These are phyloP conservation scores for Coccinonectria pachysandricola DNA, from an alignment of 2,329 filamentous ascomycete genomes.

Conservation along the genomic window DNA sequence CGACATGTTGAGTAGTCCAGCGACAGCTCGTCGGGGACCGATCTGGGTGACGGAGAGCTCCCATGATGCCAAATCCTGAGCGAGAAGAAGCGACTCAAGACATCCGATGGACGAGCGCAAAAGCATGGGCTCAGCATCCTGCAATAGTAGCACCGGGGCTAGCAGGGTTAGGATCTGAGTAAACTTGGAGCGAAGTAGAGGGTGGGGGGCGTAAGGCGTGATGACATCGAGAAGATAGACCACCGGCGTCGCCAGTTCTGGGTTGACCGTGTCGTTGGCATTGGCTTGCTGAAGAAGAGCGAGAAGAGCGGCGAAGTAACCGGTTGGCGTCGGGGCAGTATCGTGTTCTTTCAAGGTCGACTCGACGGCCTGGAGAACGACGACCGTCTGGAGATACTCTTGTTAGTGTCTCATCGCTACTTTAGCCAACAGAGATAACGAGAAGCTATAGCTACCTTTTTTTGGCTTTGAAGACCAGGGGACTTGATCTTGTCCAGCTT, in stretches of 20 bases:
- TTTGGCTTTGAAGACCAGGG: conserved; percentile 89
- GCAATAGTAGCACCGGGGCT: conserved; percentile 69
- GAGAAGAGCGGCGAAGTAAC: conserved; percentile 91
- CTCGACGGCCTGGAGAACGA: conserved; percentile 85
- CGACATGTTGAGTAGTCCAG: conserved; percentile 73
- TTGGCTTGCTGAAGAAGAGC: conserved; percentile 75
- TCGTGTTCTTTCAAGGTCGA: conserved; percentile 85
- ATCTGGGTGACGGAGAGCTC: conserved; percentile 73
- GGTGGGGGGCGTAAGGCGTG: conserved; percentile 71
- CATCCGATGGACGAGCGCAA: conserved; percentile 84
- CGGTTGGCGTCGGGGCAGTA: conserved; percentile 71
- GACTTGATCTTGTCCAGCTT: conserved; percentile 96
- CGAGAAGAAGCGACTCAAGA: conserved; percentile 80
- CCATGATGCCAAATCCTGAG: conserved; percentile 83
- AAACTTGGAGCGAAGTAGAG: conserved; percentile 89
- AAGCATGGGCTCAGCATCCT: conserved; percentile 77
- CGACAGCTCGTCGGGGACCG: conserved; percentile 77
- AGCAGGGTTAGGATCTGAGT: conserved; percentile 81
- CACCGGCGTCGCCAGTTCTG: conserved; percentile 73
- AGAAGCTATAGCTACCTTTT: conserved; percentile 53
- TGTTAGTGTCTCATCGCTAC: conserved; percentile 3
- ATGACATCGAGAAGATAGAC: conserved; percentile 94
- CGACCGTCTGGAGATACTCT: conserved; percentile 50
- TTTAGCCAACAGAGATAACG: conserved; percentile 2
- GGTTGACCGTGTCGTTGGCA: conserved; percentile 58